Conservation (phyloP, 2,329 filamentous ascomycete species). For the Teratosphaeria gauchensis region DNA sequence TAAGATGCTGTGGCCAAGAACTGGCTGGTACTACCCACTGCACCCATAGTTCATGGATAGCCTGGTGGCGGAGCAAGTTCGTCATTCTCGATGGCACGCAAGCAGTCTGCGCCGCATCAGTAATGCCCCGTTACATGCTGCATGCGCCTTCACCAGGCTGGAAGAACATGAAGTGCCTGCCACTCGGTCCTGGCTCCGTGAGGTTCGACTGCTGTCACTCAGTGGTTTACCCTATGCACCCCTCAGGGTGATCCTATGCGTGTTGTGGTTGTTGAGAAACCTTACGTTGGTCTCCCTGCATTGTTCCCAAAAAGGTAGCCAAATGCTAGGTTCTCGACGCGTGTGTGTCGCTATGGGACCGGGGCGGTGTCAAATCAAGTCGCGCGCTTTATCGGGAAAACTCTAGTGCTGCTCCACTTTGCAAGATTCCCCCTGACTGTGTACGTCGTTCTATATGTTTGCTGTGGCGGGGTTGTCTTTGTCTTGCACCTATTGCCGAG, state of each 20-base stretch:
- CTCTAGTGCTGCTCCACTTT: too few relatives aligned
- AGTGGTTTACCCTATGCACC: not conserved
- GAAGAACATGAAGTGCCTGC: not conserved
- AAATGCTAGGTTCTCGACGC: not conserved
- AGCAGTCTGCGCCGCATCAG: not conserved
- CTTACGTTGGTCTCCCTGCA: not conserved
- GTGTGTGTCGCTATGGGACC: not conserved
- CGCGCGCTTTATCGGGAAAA: not conserved
- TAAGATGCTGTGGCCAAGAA: not conserved
- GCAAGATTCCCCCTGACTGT: too few relatives aligned
- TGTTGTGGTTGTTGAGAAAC: not conserved
- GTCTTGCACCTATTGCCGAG: not conserved
- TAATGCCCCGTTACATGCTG: not conserved
- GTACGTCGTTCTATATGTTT: not conserved
- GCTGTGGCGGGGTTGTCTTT: not conserved
- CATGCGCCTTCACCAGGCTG: not conserved
- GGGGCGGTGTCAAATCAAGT: not conserved
- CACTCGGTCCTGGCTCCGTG: not conserved
- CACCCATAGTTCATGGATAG: not conserved
- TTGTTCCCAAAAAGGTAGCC: not conserved
- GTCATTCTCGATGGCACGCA: not conserved
- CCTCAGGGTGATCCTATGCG: not conserved
- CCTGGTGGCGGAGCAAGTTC: not conserved
- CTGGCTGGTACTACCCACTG: not conserved
- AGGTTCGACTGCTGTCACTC: not conserved